phyloP scores from a whole-genome alignment of 306 rosid genomes.

The Senna tora region DNA sequence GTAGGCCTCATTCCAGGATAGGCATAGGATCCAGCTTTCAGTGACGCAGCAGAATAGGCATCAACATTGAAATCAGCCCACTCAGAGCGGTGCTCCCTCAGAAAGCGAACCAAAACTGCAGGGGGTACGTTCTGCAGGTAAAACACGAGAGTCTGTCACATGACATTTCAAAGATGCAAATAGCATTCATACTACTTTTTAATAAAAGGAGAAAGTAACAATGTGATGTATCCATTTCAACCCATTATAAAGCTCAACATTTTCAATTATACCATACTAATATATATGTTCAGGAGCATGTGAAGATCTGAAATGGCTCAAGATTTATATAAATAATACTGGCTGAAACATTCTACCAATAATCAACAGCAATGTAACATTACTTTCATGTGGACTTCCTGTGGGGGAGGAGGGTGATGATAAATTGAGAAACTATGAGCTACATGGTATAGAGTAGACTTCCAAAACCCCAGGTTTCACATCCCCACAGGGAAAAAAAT shows the following conservation, averaged over 20 bases:
- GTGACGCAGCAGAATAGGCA: conserved; percentile 67
- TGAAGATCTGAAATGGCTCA: neutral
- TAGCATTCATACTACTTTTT: neutral
- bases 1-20: conserved; percentile 80
- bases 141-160: conserved; percentile 8
- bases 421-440: neutral
- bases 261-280: neutral
- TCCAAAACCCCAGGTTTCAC: neutral
- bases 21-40: conserved; percentile 64
- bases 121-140: conserved; percentile 69
- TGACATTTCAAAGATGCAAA: neutral
- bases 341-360: neutral
- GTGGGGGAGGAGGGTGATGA: neutral
- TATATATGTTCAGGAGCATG: neutral
- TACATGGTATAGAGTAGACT: neutral
- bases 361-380: neutral
- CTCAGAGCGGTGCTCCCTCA: conserved; percentile 84
- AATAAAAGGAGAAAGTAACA: neutral
- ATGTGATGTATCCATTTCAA: neutral
- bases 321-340: neutral
- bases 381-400: neutral
- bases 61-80: conserved; percentile 88
- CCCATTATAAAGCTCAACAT: neutral
- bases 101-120: conserved; percentile 72
- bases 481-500: neutral